phyloP scores from a whole-genome alignment of 2,329 filamentous ascomycete genomes.

The Venturia carpophila region DNA sequence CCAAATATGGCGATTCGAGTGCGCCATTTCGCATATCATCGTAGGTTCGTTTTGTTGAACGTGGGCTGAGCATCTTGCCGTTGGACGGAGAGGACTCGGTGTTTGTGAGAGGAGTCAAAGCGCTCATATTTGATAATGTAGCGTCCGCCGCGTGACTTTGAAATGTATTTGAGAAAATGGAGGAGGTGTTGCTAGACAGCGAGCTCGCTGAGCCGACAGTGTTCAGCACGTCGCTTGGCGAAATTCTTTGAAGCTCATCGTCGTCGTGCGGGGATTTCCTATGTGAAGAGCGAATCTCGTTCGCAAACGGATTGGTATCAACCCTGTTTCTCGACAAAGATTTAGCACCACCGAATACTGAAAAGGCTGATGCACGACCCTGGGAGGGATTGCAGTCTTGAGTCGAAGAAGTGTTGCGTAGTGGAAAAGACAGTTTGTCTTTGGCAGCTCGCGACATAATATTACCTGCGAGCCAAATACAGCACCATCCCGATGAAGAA shows the following conservation, averaged over 20 bases:
- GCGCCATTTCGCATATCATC: constrained; percentile 27
- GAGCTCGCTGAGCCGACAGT: constrained; percentile 67
- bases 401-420: constrained; percentile 6
- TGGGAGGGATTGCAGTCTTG: not conserved
- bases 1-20: constrained; percentile 27
- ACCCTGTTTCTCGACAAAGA: constrained; percentile 1
- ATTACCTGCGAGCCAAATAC: constrained; percentile 4
- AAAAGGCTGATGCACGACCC: constrained; percentile 6
- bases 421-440: constrained; percentile 14
- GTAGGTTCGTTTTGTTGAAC: constrained; percentile 34
- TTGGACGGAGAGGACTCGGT: constrained; percentile 57
- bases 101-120: constrained; percentile 59
- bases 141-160: not conserved
- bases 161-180: constrained; percentile 52
- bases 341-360: constrained; percentile 1
- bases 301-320: not conserved
- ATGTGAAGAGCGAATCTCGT: constrained; percentile 1
- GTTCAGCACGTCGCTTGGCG: constrained; percentile 58
- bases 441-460: constrained; percentile 11
- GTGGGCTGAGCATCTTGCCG: constrained; percentile 49
- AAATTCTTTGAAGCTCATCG: constrained; percentile 51
- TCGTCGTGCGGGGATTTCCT: constrained; percentile 22
- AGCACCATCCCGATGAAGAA: constrained; percentile 9
- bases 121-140: constrained; percentile 22
- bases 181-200: constrained; percentile 61